Conservation (phyloP, 2,329 filamentous ascomycete genomes). For the Rachicladosporium sp. region DNA sequence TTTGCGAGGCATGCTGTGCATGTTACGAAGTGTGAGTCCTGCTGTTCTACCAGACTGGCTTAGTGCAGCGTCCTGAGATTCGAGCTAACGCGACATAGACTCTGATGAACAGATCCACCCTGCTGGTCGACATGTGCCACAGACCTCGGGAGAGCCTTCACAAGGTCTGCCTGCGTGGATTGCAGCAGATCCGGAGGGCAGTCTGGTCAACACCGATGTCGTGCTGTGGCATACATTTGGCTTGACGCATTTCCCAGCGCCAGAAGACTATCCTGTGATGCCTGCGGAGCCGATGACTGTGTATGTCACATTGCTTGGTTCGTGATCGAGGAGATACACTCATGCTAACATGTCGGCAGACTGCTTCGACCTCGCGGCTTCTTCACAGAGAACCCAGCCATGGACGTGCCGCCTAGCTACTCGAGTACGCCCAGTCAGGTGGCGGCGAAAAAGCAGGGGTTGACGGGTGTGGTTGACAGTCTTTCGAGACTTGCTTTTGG, state of each 20-base stretch:
- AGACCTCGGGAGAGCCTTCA: constrained; percentile 67
- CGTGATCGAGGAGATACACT: constrained; percentile 24
- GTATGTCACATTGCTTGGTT: constrained; percentile 14
- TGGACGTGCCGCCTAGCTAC: constrained; percentile 32
- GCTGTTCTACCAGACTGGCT: no score
- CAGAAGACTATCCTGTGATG: constrained; percentile 85
- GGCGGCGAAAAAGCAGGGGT: constrained; percentile 21
- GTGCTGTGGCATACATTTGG: constrained; percentile 90
- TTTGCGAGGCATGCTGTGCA: constrained; percentile 73
- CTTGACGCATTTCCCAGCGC: constrained; percentile 71
- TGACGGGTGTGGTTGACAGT: constrained; percentile 36
- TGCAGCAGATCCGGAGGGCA: constrained; percentile 29
- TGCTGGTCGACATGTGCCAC: constrained; percentile 70
- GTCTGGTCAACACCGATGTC: constrained; percentile 59
- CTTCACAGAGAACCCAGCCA: constrained; percentile 38
- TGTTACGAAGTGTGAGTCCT: constrained; percentile 62
- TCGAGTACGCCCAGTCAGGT: constrained; percentile 34
- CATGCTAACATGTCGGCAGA: no score
- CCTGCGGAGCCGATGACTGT: constrained; percentile 51
- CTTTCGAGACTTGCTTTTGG: constrained; percentile 39
- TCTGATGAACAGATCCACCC: constrained; percentile 67
- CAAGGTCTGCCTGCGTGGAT: constrained; percentile 59
- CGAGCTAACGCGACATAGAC: constrained; percentile 35
- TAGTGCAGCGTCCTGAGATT: no score
- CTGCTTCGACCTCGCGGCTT: constrained; percentile 38